Evolutionary conservation across 352 stramenopile genomes (phyloP).

Genomic region (Phytophthora melonis): DNA sequence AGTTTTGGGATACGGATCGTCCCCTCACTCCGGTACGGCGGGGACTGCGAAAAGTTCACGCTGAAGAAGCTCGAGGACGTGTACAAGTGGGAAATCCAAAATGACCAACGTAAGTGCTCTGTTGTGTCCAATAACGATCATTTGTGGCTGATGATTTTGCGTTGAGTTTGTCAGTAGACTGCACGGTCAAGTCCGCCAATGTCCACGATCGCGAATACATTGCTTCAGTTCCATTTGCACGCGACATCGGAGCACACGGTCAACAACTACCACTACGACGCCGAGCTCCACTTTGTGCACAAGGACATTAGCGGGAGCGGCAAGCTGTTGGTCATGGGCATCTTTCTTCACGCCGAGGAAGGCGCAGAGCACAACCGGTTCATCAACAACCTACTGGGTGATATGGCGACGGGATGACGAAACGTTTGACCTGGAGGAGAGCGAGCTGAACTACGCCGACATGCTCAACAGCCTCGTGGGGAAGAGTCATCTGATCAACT

Average conservation of each 20-base stretch:
- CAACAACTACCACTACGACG: too few species aligned
- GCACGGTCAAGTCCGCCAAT: constrained; percentile 50
- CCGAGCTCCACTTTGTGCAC: constrained; percentile 58
- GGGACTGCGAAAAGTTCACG: constrained; percentile 37
- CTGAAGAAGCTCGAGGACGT: background rate
- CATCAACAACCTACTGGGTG: constrained; percentile 49
- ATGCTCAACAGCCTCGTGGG: constrained; percentile 47
- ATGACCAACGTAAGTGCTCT: background rate
- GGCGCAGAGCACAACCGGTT: constrained; percentile 41
- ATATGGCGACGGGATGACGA: constrained; percentile 34
- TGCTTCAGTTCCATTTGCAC: constrained; percentile 60
- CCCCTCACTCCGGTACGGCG: background rate
- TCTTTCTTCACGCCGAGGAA: constrained; percentile 49
- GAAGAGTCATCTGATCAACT: constrained; percentile 63
- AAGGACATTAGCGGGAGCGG: constrained; percentile 27
- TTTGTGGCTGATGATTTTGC: background rate
- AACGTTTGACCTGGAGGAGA: constrained; percentile 30
- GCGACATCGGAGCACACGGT: constrained; percentile 50
- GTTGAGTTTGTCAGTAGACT: constrained; percentile 39
- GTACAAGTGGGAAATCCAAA: background rate
- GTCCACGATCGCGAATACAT: constrained; percentile 44
- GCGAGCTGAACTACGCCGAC: constrained; percentile 57
- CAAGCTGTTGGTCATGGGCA: constrained; percentile 34
- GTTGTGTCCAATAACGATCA: background rate
- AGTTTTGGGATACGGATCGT: constrained; percentile 1